Conservation (phyloP, 345 rosid species). For the Eucalyptus albens region DNA sequence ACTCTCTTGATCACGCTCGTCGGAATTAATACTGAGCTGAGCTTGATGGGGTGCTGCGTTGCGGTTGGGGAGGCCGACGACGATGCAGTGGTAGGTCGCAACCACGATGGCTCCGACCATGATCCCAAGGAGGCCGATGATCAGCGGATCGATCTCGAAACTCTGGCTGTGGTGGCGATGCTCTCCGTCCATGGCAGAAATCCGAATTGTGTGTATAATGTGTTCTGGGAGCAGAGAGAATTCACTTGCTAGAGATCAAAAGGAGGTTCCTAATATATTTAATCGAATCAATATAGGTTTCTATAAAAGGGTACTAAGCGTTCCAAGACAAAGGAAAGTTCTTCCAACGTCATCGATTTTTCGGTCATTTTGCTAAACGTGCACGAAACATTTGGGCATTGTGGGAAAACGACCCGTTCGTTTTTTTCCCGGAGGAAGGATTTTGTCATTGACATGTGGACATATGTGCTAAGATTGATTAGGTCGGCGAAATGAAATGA, state of each 20-base stretch:
- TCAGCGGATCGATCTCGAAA: not conserved
- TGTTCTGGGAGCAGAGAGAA: not conserved
- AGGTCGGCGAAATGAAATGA: not conserved
- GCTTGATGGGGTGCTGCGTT: not conserved
- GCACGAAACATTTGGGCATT: not conserved
- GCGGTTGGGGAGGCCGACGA: not conserved
- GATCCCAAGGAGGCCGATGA: slow-evolving; percentile 25
- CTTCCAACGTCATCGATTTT: not conserved
- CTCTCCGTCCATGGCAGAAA: slow-evolving; percentile 5
- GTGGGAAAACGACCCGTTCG: not conserved
- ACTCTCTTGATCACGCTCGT: not conserved
- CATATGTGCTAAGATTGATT: not conserved
- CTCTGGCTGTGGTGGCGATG: not conserved
- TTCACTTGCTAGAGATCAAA: not conserved
- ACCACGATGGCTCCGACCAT: slow-evolving; percentile 22
- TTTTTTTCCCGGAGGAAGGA: not conserved
- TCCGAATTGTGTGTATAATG: not conserved
- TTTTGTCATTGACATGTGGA: not conserved
- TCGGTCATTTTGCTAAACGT: not conserved
- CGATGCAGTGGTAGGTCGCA: slow-evolving; percentile 18
- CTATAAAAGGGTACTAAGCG: not conserved
- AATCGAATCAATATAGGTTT: not conserved
- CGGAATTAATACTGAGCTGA: not conserved
- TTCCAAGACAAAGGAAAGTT: not conserved
- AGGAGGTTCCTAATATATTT: not conserved